Conservation (phyloP, 495 filamentous ascomycete genomes). For the Penicillium subrubescens region DNA sequence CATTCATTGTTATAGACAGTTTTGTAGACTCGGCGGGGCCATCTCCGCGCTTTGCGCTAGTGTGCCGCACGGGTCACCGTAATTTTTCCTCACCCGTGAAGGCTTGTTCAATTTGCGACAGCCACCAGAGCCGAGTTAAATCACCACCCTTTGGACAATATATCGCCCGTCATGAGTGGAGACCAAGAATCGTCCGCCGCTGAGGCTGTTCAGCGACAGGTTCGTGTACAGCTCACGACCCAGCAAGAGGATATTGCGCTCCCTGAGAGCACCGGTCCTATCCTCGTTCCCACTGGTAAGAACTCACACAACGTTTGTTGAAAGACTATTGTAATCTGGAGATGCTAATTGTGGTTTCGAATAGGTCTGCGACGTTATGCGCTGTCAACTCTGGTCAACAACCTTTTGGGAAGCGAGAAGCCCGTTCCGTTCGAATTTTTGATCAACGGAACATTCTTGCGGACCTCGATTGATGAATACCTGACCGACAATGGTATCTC, state of each 20-base stretch:
- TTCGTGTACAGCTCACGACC: slow-evolving; percentile 62
- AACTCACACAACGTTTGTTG: slow-evolving; percentile 15
- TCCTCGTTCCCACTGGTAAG: slow-evolving; percentile 67
- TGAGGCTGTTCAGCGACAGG: slow-evolving; percentile 50
- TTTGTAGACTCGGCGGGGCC: slow-evolving; percentile 27
- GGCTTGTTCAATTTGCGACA: slow-evolving; percentile 37
- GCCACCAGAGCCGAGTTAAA: slow-evolving; percentile 24
- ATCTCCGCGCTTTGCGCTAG: slow-evolving; percentile 46
- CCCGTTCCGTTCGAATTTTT: slow-evolving; percentile 96
- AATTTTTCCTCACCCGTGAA: slow-evolving; percentile 46
- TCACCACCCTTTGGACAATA: slow-evolving; percentile 14
- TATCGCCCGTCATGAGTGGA: slow-evolving; percentile 35
- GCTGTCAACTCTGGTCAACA: slow-evolving; percentile 91
- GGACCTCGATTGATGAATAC: slow-evolving; percentile 86
- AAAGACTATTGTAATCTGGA: background rate
- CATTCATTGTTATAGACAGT: background rate
- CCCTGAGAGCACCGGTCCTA: slow-evolving; percentile 61
- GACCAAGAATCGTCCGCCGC: slow-evolving; percentile 26
- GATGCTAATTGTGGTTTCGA: slow-evolving; percentile 17
- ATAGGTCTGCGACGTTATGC: slow-evolving; percentile 83
- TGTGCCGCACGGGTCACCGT: slow-evolving; percentile 50
- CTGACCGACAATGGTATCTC: slow-evolving; percentile 83
- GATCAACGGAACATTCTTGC: slow-evolving; percentile 86
- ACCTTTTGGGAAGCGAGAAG: slow-evolving; percentile 73
- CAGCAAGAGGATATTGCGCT: slow-evolving; percentile 61